A percentile compares a stretch with the other conserved stretches of the same genome.
Conservation (phyloP, 2,329 filamentous ascomycete species). For the Proliferodiscus dingleyae region DNA sequence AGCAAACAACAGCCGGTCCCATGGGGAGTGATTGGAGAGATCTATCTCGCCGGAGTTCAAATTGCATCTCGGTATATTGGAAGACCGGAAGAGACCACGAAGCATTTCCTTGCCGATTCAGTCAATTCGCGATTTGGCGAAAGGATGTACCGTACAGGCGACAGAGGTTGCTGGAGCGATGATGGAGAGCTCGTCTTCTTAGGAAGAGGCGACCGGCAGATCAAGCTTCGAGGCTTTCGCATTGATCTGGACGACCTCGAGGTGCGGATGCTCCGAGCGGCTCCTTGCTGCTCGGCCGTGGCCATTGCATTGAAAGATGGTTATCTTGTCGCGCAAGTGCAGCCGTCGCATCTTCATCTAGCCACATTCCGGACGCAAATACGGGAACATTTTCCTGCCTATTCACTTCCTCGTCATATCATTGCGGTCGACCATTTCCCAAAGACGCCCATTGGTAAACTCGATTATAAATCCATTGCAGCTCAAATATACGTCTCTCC, state of each 20-base stretch:
- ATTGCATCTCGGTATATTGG: constrained; percentile 39
- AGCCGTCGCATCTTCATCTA: too few relatives aligned
- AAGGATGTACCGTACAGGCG: constrained; percentile 40
- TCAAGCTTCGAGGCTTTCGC: constrained; percentile 36
- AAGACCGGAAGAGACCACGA: constrained; percentile 25
- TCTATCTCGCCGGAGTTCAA: constrained; percentile 41
- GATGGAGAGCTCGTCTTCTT: constrained; percentile 36
- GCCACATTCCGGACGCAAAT: too few relatives aligned
- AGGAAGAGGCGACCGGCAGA: constrained; percentile 39
- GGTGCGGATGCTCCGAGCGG: constrained; percentile 20
- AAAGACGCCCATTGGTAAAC: constrained; percentile 30
- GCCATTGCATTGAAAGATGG: too few relatives aligned
- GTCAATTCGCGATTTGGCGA: constrained; percentile 20
- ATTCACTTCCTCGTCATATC: constrained; percentile 28
- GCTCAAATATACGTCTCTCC: neutral
- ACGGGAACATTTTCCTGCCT: too few relatives aligned
- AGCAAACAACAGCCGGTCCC: constrained; percentile 27
- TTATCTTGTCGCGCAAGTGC: too few relatives aligned
- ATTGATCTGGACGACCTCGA: constrained; percentile 39
- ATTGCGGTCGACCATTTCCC: constrained; percentile 27
- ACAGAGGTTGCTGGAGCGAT: constrained; percentile 34
- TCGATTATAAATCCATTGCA: constrained; percentile 31
- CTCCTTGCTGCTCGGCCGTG: constrained; percentile 14
- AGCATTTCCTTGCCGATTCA: constrained; percentile 32
- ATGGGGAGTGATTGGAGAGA: constrained; percentile 36